Evolutionary conservation across 805 yeast species (phyloP), one percentile per base, ranked within the genome.

Genomic region (Zygoascus biomembranicola): DNA sequence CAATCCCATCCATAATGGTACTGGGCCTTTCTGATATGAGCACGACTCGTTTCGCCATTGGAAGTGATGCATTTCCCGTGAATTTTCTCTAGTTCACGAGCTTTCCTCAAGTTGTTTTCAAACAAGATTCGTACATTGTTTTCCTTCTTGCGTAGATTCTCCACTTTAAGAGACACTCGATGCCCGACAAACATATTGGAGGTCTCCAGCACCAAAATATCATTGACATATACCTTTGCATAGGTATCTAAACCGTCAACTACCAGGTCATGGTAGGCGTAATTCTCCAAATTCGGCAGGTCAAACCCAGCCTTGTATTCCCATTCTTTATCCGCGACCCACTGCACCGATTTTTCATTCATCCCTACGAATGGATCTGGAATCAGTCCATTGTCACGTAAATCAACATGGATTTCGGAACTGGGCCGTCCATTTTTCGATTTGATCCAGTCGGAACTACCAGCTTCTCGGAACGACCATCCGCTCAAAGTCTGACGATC

Each of bases 1-100:
- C 82, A 78, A 61, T 78, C 82, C 82, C 81, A 78, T 1, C 82
- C 82, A 59, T 69, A 78, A 56, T 76, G 78, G 59, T 77, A 77
- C 58, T 77, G 81, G 1, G 81, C 79, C 58, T 77, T 77, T 57
- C 82, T 66, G 8, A 73, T 70, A 52, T 73, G 71, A 54, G 72
- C 60, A 32, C 82, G 64, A 42, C 69, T 62, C 8, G 72, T 54
- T 16, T 75, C 79, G 3, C 79, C 80, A 56, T 73, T 71, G 61
- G 69, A 74, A 28, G 69, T 65, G 9, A 51, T 39, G 19, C 46
- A 28, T 10, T 48, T 20, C 10, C 57, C 54, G 43, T 54, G 52
- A 44, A 41, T 26, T 35, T 43, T 47, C 45, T 54, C 57, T 19
- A 51, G 43, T 20, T 51, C 18, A 14, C 20, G n/a, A n/a, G 50